These are phyloP conservation scores for Apiospora koreana DNA, from an alignment of 2,329 filamentous ascomycete species.

Conservation along the genomic window DNA sequence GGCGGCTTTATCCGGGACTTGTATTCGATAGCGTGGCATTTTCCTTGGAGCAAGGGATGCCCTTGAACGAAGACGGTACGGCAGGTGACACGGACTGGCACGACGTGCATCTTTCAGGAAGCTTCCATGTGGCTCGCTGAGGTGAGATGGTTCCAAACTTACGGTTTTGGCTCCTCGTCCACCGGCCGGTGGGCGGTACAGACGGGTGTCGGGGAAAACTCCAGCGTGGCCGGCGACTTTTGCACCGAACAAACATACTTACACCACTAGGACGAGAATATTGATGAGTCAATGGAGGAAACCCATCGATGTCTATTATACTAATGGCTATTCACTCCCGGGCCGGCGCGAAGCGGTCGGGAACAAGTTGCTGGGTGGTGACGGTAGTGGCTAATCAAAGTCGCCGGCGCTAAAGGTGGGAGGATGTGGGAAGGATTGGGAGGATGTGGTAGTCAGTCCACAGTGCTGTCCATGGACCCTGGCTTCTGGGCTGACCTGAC, in stretches of 20 bases:
- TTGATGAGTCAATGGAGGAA: too few species aligned
- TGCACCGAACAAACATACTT: too few species aligned
- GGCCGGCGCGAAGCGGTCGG: neutral
- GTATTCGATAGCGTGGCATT: neutral
- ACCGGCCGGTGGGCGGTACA: neutral
- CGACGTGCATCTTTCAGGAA: constrained; percentile 1
- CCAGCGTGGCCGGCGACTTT: too few species aligned
- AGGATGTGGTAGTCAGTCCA: neutral
- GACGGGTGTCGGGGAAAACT: neutral
- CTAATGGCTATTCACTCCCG: neutral
- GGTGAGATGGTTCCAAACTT: neutral
- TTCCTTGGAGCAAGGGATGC: neutral
- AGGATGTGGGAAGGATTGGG: neutral
- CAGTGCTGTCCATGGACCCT: neutral
- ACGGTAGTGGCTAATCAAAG: neutral
- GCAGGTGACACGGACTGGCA: neutral
- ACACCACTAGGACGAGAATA: too few species aligned
- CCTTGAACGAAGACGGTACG: neutral
- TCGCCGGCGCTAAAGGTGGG: neutral
- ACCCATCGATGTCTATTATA: too few species aligned
- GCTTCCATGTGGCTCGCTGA: neutral
- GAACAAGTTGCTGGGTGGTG: neutral
- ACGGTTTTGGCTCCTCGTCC: neutral
- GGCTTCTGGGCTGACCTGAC: neutral
- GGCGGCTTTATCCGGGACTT: neutral